A percentile compares a stretch with the other conserved stretches of the same genome.
phyloP scores from a whole-genome alignment of 371 early-diverging fungal species.

The Mucor plumbeus region DNA sequence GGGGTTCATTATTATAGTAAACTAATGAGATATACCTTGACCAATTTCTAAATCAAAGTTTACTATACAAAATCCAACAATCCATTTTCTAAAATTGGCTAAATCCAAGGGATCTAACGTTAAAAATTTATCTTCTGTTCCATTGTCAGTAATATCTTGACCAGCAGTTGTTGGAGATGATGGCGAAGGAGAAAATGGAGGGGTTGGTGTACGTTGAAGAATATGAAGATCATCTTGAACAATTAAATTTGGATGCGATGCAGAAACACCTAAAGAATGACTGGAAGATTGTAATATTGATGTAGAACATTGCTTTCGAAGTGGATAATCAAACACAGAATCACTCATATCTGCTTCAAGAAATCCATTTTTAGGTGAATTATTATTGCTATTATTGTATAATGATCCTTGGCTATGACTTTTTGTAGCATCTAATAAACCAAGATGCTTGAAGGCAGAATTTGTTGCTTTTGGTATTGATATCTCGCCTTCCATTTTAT shows the following conservation, averaged over 20 bases:
- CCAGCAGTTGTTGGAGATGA: conserved; percentile 10
- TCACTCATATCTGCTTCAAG: conserved; percentile 50
- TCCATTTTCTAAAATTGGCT: conserved; percentile 77
- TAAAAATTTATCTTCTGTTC: conserved; percentile 24
- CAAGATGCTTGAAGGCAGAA: conserved; percentile 12
- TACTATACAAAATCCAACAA: conserved; percentile 87
- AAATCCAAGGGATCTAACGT: conserved; percentile 49
- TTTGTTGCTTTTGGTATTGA: conserved; percentile 5
- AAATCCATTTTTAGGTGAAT: background rate
- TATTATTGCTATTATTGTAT: background rate
- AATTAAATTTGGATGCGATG: conserved; percentile 36
- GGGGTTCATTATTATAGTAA: background rate
- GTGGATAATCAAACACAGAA: conserved; percentile 30
- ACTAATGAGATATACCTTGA: conserved; percentile 59
- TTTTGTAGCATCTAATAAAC: background rate
- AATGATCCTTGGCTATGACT: conserved; percentile 6
- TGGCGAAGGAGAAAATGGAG: conserved; percentile 14
- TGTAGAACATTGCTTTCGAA: conserved; percentile 38
- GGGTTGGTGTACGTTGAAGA: conserved; percentile 13
- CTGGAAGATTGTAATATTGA: conserved; percentile 15
- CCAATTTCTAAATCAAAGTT: conserved; percentile 96
- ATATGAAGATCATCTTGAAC: conserved; percentile 18
- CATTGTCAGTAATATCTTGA: conserved; percentile 48
- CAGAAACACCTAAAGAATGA: conserved; percentile 26
- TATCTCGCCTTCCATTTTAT: conserved; percentile 8